Evolutionary conservation across 176 grass and related monocot genomes (phyloP).

Genomic region (Juncus effusus): DNA sequence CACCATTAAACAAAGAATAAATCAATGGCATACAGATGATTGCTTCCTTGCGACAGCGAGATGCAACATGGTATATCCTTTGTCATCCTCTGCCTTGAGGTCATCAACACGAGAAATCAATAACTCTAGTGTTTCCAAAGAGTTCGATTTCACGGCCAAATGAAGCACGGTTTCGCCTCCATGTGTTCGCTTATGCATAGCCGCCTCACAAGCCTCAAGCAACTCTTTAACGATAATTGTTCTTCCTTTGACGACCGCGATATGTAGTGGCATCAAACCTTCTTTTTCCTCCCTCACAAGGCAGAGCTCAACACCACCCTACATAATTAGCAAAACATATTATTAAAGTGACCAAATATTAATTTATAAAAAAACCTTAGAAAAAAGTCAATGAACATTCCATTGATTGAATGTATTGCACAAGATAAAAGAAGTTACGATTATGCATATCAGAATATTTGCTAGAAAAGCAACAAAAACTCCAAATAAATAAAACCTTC

Average conservation of each 20-base stretch:
- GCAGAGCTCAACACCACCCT: neutral
- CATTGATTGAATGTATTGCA: too few relatives aligned
- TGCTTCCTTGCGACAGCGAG: constrained; percentile 19
- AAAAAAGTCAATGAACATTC: too few relatives aligned
- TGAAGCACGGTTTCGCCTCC: neutral
- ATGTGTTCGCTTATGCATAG: neutral
- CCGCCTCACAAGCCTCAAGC: neutral
- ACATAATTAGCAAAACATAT: neutral
- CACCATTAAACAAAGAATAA: neutral
- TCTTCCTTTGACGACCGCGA: constrained; percentile 8
- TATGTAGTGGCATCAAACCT: neutral
- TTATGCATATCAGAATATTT: too few relatives aligned
- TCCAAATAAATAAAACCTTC: neutral
- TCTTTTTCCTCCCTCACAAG: too few relatives aligned
- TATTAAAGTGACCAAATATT: neutral
- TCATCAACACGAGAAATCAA: neutral
- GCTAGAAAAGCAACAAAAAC: neutral
- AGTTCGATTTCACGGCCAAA: neutral
- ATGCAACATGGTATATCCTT: constrained; percentile 20
- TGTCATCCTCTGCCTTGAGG: constrained; percentile 4
- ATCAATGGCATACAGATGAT: neutral
- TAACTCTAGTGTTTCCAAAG: neutral
- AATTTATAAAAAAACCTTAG: neutral
- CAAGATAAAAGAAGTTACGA: too few relatives aligned
- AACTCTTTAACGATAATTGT: neutral